Percentiles rank a stretch among this genome's conserved stretches.
phyloP scores from a whole-genome alignment of 208 protist genomes.

The Entamoeba invadens region DNA sequence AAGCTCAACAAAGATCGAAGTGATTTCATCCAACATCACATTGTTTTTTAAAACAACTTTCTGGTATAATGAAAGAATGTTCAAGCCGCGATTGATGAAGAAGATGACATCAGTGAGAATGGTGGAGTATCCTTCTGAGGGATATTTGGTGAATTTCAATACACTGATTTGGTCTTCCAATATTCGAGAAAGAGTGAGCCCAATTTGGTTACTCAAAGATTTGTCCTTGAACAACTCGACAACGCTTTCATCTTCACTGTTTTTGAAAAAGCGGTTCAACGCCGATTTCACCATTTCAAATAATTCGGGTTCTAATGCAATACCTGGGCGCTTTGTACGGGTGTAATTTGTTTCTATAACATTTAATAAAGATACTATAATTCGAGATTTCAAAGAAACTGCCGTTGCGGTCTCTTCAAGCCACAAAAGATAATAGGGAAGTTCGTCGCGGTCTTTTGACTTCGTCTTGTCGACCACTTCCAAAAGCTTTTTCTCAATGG shows the following conservation, averaged over 20 bases:
- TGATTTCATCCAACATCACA: neutral
- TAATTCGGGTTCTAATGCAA: neutral
- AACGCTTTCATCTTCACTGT: neutral
- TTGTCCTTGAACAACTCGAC: neutral
- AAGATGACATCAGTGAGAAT: neutral
- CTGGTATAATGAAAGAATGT: neutral
- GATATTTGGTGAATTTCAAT: neutral
- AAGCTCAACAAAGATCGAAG: neutral
- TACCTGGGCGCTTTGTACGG: neutral
- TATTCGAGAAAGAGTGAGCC: neutral
- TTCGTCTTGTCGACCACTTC: neutral
- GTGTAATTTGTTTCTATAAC: neutral
- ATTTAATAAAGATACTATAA: neutral
- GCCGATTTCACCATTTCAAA: neutral
- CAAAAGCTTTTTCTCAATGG: neutral
- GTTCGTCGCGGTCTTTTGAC: neutral
- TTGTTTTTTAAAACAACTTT: neutral
- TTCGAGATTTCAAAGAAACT: neutral
- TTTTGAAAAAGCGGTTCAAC: neutral
- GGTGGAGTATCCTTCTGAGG: neutral
- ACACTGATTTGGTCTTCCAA: neutral
- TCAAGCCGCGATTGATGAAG: neutral
- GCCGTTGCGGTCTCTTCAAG: neutral
- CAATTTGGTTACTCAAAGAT: neutral
- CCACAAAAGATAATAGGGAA: neutral